Evolutionary conservation across 1,139 yeast genomes (phyloP).

Genomic region (Saccharomycopsis hybrid): DNA sequence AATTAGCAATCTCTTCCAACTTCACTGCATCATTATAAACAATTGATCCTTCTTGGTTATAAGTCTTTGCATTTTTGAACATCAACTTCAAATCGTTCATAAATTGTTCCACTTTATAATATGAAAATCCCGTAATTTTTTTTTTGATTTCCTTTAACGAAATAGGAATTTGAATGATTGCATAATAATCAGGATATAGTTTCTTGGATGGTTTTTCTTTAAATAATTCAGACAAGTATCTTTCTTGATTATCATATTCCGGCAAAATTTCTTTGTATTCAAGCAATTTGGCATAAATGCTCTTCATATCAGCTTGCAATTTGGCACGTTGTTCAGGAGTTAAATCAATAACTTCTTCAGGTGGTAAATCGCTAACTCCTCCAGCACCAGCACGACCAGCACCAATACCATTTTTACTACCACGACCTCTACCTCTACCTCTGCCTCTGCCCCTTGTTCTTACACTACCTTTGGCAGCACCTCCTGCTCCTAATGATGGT

Average conservation of each 20-base stretch:
- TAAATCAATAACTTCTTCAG: constrained; percentile 31
- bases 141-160: constrained; percentile 66
- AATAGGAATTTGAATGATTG: constrained; percentile 71
- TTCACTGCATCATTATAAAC: constrained; percentile 72
- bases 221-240: constrained; percentile 51
- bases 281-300: constrained; percentile 40
- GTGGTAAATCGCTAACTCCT: too few species aligned
- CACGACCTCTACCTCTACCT: constrained; percentile 29
- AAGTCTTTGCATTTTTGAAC: constrained; percentile 78
- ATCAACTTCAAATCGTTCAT: constrained; percentile 68
- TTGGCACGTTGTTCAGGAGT: constrained; percentile 37
- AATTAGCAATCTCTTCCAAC: constrained; percentile 46
- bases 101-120: constrained; percentile 52
- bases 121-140: constrained; percentile 48
- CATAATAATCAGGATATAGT: constrained; percentile 82
- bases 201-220: constrained; percentile 63
- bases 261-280: constrained; percentile 37
- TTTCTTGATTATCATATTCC: constrained; percentile 32
- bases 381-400: too few species aligned
- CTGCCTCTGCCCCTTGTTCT: constrained; percentile 24
- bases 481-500: too few species aligned
- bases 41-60: constrained; percentile 83
- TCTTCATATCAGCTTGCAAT: constrained; percentile 38
- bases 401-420: too few species aligned
- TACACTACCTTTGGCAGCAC: constrained; percentile 11